phyloP scores from a whole-genome alignment of 23 red algal species.

The Gracilaria vermiculophylla region DNA sequence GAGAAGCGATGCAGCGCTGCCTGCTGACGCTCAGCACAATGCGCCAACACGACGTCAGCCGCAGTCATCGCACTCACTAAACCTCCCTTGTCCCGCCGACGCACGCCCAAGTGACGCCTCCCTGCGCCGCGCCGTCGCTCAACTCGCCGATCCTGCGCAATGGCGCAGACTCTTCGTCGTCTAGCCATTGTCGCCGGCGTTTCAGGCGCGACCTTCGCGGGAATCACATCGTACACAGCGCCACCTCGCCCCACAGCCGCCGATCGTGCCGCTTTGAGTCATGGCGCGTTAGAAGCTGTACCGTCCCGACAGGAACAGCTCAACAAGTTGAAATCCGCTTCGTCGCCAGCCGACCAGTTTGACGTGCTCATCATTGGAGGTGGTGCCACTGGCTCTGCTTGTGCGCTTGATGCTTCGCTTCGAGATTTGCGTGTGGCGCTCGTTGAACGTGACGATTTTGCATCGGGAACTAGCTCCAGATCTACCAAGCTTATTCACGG shows the following conservation, averaged over 20 bases:
- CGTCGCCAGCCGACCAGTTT: background rate
- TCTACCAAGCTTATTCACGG: constrained; percentile 92
- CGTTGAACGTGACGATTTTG: constrained; percentile 94
- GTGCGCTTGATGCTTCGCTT: constrained; percentile 85
- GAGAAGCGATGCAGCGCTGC: background rate
- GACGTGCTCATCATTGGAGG: constrained; percentile 96
- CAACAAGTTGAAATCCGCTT: constrained; percentile 6
- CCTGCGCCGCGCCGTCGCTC: background rate
- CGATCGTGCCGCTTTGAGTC: constrained; percentile 48
- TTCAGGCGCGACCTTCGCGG: constrained; percentile 44
- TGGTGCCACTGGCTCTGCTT: constrained; percentile 85
- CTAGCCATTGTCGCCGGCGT: constrained; percentile 53
- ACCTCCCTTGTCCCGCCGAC: background rate
- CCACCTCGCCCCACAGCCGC: constrained; percentile 38
- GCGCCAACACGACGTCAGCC: background rate
- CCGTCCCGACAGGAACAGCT: constrained; percentile 52
- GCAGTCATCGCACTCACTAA: background rate
- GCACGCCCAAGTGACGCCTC: background rate
- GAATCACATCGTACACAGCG: constrained; percentile 33
- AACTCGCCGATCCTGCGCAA: background rate
- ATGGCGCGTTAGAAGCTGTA: constrained; percentile 47
- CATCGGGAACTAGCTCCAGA: constrained; percentile 80
- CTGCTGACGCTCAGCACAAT: background rate
- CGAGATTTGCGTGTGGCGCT: constrained; percentile 86
- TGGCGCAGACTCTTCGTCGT: constrained; percentile 17